Evolutionary conservation across 148 eudicot genomes (phyloP).

Genomic region (Spergularia bocconei): DNA sequence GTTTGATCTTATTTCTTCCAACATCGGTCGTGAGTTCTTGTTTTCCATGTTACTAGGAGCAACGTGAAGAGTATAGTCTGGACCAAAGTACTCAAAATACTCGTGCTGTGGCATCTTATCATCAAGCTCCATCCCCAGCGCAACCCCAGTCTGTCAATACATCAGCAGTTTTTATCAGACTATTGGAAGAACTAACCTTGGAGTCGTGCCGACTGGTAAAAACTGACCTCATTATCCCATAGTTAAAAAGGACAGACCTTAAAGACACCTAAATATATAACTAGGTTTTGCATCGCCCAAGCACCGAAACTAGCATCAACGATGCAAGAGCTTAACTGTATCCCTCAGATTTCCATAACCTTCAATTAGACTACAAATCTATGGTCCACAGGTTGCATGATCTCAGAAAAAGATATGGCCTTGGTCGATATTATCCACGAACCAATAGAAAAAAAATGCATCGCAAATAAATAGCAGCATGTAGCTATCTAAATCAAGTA

Average conservation of each 20-base stretch:
- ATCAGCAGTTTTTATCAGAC: conserved; percentile 18
- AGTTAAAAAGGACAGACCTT: neutral
- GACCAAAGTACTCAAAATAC: conserved; percentile 84
- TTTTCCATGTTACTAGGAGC: conserved; percentile 96
- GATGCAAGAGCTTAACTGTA: too few relatives aligned
- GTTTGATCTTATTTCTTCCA: conserved; percentile 68
- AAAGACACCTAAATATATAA: neutral
- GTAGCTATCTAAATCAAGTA: too few relatives aligned
- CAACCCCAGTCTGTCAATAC: conserved; percentile 74
- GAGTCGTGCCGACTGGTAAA: neutral
- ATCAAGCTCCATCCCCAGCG: conserved; percentile 75
- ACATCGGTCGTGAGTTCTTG: conserved; percentile 61
- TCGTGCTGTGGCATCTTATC: conserved; percentile 88
- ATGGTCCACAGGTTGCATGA: too few relatives aligned
- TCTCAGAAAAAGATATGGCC: too few relatives aligned
- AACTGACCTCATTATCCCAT: too few relatives aligned
- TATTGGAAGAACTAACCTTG: neutral
- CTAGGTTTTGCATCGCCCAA: too few relatives aligned
- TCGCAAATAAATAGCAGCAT: too few relatives aligned
- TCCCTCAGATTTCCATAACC: too few relatives aligned
- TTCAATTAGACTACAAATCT: too few relatives aligned
- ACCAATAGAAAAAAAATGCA: too few relatives aligned
- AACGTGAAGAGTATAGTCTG: conserved; percentile 86
- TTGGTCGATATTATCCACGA: too few relatives aligned
- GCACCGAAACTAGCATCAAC: too few relatives aligned